Percentiles rank a stretch among this genome's conserved stretches.
phyloP scores from a whole-genome alignment of 2,329 filamentous ascomycete genomes.

The Penicillium sp. region DNA sequence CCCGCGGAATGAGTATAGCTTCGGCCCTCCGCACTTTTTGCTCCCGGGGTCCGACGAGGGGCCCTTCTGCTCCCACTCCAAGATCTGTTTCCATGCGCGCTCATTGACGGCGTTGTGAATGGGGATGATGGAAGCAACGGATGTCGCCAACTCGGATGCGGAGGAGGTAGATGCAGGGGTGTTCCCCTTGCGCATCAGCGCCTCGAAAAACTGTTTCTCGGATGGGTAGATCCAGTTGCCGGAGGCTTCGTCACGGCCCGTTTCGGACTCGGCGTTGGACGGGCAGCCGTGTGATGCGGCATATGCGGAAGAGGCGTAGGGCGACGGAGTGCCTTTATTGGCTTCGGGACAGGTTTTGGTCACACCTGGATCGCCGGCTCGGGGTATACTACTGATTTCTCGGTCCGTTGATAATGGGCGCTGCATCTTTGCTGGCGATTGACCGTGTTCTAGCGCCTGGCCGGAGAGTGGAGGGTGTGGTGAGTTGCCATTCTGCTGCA shows the following conservation, averaged over 20 bases:
- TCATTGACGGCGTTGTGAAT: conserved; percentile 99
- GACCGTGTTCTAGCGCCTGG: conserved; percentile 26
- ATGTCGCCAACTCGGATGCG: conserved; percentile 52
- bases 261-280: conserved; percentile 76
- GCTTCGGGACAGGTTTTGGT: conserved; percentile 21
- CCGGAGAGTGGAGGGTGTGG: conserved; percentile 34
- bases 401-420: conserved; percentile 62
- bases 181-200: conserved; percentile 89
- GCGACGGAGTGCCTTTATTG: conserved; percentile 29
- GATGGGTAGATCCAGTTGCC: conserved; percentile 98
- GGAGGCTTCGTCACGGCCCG: conserved; percentile 62
- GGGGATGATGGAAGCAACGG: conserved; percentile 89
- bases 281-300: conserved; percentile 42
- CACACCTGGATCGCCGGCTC: conserved; percentile 45
- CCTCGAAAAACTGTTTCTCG: conserved; percentile 96
- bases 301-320: conserved; percentile 28
- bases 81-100: conserved; percentile 88
- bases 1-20: conserved; percentile 79
- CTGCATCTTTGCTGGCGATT: conserved; percentile 29
- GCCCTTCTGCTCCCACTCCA: conserved; percentile 77
- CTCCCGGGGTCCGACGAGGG: conserved; percentile 54
- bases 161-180: conserved; percentile 53
- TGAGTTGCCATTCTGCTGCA: conserved; percentile 53
- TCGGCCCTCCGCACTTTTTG: conserved; percentile 71
- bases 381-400: conserved; percentile 75